These are phyloP conservation scores for Alternaria metachromatica DNA, from an alignment of 2,329 filamentous ascomycete species.

Conservation along the genomic window DNA sequence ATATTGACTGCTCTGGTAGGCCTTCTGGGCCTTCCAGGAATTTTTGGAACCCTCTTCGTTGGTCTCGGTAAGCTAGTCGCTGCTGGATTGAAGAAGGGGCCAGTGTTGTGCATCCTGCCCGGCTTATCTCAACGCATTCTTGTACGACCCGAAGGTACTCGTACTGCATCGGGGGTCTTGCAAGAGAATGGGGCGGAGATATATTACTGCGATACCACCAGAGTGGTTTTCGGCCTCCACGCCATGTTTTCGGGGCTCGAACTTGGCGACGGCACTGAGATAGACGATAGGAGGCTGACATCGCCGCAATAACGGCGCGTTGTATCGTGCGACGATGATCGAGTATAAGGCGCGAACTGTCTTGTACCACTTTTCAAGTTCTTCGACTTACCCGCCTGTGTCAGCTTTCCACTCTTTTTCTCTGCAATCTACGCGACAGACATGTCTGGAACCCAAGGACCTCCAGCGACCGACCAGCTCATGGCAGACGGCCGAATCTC, in stretches of 20 bases:
- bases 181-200: neutral
- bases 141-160: neutral
- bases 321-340: neutral
- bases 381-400: neutral
- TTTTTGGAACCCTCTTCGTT: neutral
- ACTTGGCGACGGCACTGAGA: rapidly evolving
- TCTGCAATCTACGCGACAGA: neutral
- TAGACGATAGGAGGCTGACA: neutral
- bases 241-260: neutral
- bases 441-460: neutral
- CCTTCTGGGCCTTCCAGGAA: neutral
- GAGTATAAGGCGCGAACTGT: neutral
- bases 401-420: neutral
- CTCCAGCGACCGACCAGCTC: rapidly evolving
- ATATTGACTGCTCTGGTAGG: neutral
- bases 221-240: neutral
- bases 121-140: neutral
- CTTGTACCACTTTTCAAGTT: too few species aligned
- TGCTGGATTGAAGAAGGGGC: neutral
- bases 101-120: neutral
- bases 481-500: rapidly evolving
- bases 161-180: neutral
- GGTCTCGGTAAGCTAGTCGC: neutral
- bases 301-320: neutral
- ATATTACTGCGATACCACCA: neutral